Base-by-base conservation (phyloP, 83 land plant genomes). In the Diphasiastrum complanatum region DNA sequence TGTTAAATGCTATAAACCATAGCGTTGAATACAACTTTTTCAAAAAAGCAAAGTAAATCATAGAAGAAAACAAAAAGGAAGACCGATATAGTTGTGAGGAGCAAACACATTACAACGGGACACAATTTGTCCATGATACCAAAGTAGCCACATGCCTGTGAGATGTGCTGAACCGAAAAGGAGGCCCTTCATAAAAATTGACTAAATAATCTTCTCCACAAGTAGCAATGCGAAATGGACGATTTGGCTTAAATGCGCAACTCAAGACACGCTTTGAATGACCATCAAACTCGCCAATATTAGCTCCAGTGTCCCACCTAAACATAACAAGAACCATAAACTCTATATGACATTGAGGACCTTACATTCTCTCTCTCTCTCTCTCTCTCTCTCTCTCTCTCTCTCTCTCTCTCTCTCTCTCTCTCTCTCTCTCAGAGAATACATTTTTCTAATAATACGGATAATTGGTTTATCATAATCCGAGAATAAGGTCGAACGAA, bases 281-380 rank as follows among this genome's bases (percentile, higher is more conserved):
- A 1, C 99, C 99, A 72, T 89, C 99, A 75, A 89, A 89, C 14
- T 83, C 88, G 1, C 99, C 99, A 38, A 89, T 88, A 69, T 61
- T 93, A 47, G 76, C 75, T 5, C 99, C 99, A 3, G 96, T 73
- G 59, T 93, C 99, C 99, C 99, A 93, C 91, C 99, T 93, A 49
- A 66, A 60, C 10, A 34, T n/a, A n/a, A n/a, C n/a, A n/a, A n/a
- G n/a, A n/a, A n/a, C n/a, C n/a, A n/a, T n/a, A n/a, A n/a, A n/a
- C n/a, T n/a, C n/a, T n/a, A n/a, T n/a, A n/a, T n/a, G n/a, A n/a
- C n/a, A n/a, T n/a, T n/a, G n/a, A n/a, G n/a, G n/a, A n/a, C n/a
- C n/a, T n/a, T n/a, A 30, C 46, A 40, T 19, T 49, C 3, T 27
- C 40, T 33, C 24, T 10, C 34, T 40, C 43, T 40, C 43, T 40